Percentiles rank a stretch among this genome's conserved stretches.
phyloP scores from a whole-genome alignment of 192 early-diverging fungal species.

The Linnemannia schmuckeri region DNA sequence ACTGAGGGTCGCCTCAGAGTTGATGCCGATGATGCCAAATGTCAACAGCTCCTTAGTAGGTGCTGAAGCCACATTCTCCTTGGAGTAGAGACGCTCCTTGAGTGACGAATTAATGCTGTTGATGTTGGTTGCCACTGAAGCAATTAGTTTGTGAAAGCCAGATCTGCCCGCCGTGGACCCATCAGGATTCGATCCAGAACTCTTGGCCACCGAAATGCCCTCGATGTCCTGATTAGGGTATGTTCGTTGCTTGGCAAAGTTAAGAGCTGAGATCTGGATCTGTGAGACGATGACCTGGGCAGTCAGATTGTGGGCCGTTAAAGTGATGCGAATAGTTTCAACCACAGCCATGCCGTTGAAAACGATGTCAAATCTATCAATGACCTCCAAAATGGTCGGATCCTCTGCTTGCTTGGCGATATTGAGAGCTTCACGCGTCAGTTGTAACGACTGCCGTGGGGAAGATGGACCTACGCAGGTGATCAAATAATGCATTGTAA shows the following conservation, averaged over 20 bases:
- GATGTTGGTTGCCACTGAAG: conserved; percentile 57
- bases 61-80: conserved; percentile 28
- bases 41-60: conserved; percentile 53
- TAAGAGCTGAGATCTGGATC: conserved; percentile 60
- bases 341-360: conserved; percentile 60
- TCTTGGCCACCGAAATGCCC: conserved; percentile 46
- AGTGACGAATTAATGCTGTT: conserved; percentile 54
- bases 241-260: conserved; percentile 53
- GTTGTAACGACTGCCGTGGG: conserved; percentile 40
- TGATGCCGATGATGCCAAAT: conserved; percentile 59
- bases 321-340: conserved; percentile 57
- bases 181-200: conserved; percentile 49
- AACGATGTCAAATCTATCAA: conserved; percentile 61
- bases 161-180: conserved; percentile 31
- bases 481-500: background rate
- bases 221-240: conserved; percentile 50
- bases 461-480: conserved; percentile 36
- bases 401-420: conserved; percentile 9
- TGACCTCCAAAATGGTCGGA: conserved; percentile 22
- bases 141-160: conserved; percentile 51
- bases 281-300: conserved; percentile 57
- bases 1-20: conserved; percentile 59
- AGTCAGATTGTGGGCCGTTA: conserved; percentile 61
- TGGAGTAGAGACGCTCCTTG: conserved; percentile 47
- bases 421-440: conserved; percentile 40